Evolutionary conservation across 1,284 basidiomycete genomes (phyloP), one percentile per base, ranked within the genome.

Genomic region (Erythrobasidium hasegawianum): DNA sequence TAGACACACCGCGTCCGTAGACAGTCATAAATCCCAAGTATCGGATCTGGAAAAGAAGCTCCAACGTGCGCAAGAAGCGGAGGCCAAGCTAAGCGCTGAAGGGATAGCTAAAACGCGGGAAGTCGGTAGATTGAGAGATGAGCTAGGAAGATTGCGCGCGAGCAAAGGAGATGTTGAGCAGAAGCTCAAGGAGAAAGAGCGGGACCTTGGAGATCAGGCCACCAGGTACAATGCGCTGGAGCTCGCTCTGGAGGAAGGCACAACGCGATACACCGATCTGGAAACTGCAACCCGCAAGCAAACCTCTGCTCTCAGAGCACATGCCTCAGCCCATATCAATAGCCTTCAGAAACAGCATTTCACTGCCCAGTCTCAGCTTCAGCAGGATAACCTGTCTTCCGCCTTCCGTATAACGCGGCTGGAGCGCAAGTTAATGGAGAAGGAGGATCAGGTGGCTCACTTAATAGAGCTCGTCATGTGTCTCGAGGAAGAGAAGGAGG

Each of bases 381-480:
- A 43, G 52, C 33, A 56, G 11, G 40, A 27, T 18, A 54, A 27
- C 18, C 38, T 64, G 7, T 13, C 54, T 16, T 53, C 26, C 18
- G 13, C 10, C 18, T 43, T 56, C 1, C 61, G 39, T 20, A 26
- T 47, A 9, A 33, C 27, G 11, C 53, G 45, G 18, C n/a, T 57
- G 8, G 61, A 64, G 22, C 52, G 61, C 11, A 64, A 64, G 40
- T 14, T 64, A 20, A 41, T 40, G 8, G 61, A 64, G 41, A 64
- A 57, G 52, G 41, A 64, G n/a, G 61, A 64, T n/a, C 61, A 64
- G 27, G 43, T 64, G 1, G 40, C 39, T n/a, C 61, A 64, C 53
- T 41, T 64, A 3, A 54, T 64, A 1, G 53, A 64, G 27, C 61
- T 64, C 41, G 41, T 57, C 27, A 18, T 64, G 14, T 41, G 33